phyloP scores from a whole-genome alignment of 208 protist genomes.

The Trichomonas vaginalis region DNA sequence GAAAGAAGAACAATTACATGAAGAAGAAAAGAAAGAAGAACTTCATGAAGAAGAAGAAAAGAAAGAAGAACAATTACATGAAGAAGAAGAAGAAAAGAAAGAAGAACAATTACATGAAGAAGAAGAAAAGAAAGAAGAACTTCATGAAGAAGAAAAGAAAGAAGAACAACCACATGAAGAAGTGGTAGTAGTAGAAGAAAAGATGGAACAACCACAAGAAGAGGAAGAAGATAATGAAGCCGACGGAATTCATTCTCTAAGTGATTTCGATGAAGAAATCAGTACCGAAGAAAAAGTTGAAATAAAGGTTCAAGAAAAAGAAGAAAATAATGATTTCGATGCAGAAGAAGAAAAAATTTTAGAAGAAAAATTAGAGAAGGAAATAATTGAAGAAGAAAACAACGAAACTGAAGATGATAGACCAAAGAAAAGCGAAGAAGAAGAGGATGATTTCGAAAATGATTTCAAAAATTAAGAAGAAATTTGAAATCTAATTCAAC shows the following conservation, averaged over 20 bases:
- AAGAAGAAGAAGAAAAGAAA: neutral
- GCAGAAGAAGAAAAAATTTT: neutral
- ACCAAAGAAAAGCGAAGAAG: too few relatives aligned
- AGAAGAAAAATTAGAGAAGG: neutral
- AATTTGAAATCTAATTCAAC: too few relatives aligned
- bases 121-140: neutral
- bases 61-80: neutral
- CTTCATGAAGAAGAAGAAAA: neutral
- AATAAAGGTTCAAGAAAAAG: too few relatives aligned
- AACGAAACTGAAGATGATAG: too few relatives aligned
- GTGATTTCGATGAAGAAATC: too few relatives aligned
- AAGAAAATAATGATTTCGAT: neutral
- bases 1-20: neutral
- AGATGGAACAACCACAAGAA: neutral
- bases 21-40: neutral
- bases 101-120: neutral
- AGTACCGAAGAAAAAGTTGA: too few relatives aligned
- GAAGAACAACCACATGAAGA: neutral
- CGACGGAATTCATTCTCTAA: too few relatives aligned
- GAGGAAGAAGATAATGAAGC: neutral
- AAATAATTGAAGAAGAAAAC: neutral
- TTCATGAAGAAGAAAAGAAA: neutral
- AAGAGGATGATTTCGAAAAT: too few relatives aligned
- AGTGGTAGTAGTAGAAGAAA: neutral
- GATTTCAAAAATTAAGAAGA: too few relatives aligned